Conservation (phyloP, 2,329 filamentous ascomycete genomes). For the Pestalotiopsis sp. region DNA sequence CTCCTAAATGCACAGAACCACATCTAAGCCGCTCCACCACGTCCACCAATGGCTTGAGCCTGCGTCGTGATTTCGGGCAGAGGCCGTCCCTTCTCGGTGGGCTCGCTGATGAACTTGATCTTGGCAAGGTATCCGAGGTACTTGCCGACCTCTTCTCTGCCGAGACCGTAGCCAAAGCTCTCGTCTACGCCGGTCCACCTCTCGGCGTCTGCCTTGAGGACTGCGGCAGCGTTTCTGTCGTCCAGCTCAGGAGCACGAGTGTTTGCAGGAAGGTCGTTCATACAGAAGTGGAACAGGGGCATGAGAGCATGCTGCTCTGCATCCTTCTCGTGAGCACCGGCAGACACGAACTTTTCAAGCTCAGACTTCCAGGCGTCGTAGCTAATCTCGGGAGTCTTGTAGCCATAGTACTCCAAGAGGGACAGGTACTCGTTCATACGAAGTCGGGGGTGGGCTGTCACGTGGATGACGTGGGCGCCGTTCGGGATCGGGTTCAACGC, state of each 20-base stretch:
- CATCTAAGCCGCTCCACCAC: conserved; percentile 25
- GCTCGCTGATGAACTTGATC: conserved; percentile 62
- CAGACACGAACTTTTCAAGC: conserved; percentile 70
- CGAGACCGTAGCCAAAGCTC: conserved; percentile 59
- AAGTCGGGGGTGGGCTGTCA: conserved; percentile 78
- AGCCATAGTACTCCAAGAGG: conserved; percentile 73
- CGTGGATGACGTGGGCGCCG: conserved; percentile 66
- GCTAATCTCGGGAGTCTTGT: conserved; percentile 64
- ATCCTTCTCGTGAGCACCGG: conserved; percentile 54
- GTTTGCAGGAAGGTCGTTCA: conserved; percentile 68
- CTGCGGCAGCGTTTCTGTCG: conserved; percentile 67
- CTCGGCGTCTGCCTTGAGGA: conserved; percentile 65
- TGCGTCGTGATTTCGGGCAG: conserved; percentile 35
- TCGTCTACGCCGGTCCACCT: conserved; percentile 62
- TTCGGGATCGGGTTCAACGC: conserved; percentile 62
- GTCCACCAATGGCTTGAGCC: conserved; percentile 28
- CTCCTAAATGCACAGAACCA: neutral
- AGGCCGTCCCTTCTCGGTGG: conserved; percentile 35
- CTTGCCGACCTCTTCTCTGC: conserved; percentile 61
- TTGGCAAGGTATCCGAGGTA: conserved; percentile 67
- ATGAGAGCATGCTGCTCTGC: conserved; percentile 72
- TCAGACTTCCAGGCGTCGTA: conserved; percentile 72
- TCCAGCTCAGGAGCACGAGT: conserved; percentile 76
- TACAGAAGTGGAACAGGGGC: conserved; percentile 75
- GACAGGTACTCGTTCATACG: conserved; percentile 79